Base-by-base conservation (phyloP, 2,329 filamentous ascomycete genomes). In the Aspergillus sp. region DNA sequence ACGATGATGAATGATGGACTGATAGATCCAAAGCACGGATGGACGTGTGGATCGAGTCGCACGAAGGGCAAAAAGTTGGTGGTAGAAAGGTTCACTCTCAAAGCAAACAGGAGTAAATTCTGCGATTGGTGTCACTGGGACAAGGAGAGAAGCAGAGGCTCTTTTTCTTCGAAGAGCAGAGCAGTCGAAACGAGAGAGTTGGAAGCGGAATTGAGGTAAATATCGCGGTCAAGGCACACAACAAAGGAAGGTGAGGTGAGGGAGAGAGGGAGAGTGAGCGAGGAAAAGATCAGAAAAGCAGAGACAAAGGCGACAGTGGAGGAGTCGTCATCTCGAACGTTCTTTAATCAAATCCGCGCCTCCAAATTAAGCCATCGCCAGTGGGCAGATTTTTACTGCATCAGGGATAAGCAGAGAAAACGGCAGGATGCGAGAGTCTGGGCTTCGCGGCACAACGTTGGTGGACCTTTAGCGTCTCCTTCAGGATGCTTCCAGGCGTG, bases 71-170 rank as follows among this genome's bases (percentile, higher is more conserved):
- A 49, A 52, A 54, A 54, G 38, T 22, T 45, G 23, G 56, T 34
- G 34, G 30, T 52, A 43, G 45, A 28, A 38, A 46, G 52, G 59
- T 60, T 64, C 22, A 58, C 62, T 64, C 48, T 62, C 60, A 60
- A 62, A 62, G 62, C 62, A 62, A 64, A 64, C 62, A 64, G 58
- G 15, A 46, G 49, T 28, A 19, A 53, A 46, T 38, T 28, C 23
- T 30, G 31, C 41, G 48, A 48, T 61, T 47, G 59, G 54, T 48
- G 54, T 41, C 48, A 61, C 31, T 58, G 45, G 31, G 31, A 55
- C 34, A 48, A 41, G 25, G 52, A 47, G 48, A n/a, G 53, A 51
- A 55, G 50, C 38, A 45, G 43, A 47, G 30, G 31, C 47, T 28
- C 47, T 46, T 54, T 54, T 52, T 28, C 47, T 46, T 41, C 38